Percentiles rank a stretch among this genome's conserved stretches.
Conservation (phyloP, 192 early-diverging fungal species). For the Jimgerdemannia lactiflua region DNA sequence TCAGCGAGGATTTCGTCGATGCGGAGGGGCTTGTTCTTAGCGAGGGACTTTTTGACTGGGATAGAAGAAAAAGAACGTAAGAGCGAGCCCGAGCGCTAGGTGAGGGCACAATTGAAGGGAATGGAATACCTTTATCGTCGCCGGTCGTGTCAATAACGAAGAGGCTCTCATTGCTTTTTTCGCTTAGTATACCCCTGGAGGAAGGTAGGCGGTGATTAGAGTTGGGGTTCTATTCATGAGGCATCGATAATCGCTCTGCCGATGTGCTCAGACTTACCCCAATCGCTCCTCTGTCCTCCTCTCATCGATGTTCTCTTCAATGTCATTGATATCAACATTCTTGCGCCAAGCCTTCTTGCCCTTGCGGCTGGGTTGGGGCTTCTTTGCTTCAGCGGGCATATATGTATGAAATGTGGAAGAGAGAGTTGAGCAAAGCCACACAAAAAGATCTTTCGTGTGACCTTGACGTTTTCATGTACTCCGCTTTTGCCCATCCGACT, state of each 20-base stretch:
- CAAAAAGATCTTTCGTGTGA: no score
- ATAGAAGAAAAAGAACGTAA: constrained; percentile 6
- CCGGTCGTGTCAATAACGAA: constrained; percentile 71
- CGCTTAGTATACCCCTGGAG: constrained; percentile 49
- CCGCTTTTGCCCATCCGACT: no score
- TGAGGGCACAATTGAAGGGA: no score
- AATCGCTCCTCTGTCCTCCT: constrained; percentile 70
- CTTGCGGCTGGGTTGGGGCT: constrained; percentile 71
- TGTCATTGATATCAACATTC: constrained; percentile 79
- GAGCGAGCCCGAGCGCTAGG: no score
- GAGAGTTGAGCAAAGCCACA: no score
- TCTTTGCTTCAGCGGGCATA: constrained; percentile 10
- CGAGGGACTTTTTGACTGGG: constrained; percentile 37
- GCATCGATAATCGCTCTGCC: no score
- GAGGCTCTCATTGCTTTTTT: constrained; percentile 46
- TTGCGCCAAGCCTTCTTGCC: constrained; percentile 92
- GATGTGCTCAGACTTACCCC: constrained; percentile 48
- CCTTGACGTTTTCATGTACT: no score
- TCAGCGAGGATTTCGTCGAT: constrained; percentile 84
- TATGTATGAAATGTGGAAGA: background rate
- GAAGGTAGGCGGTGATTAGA: background rate
- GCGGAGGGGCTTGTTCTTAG: constrained; percentile 55
- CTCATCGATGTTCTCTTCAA: constrained; percentile 75
- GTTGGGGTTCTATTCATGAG: no score
- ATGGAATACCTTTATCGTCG: constrained; percentile 45